Evolutionary conservation across 257 asterid species (phyloP), one percentile per base, ranked within the genome.

Genomic region (Echium plantagineum): DNA sequence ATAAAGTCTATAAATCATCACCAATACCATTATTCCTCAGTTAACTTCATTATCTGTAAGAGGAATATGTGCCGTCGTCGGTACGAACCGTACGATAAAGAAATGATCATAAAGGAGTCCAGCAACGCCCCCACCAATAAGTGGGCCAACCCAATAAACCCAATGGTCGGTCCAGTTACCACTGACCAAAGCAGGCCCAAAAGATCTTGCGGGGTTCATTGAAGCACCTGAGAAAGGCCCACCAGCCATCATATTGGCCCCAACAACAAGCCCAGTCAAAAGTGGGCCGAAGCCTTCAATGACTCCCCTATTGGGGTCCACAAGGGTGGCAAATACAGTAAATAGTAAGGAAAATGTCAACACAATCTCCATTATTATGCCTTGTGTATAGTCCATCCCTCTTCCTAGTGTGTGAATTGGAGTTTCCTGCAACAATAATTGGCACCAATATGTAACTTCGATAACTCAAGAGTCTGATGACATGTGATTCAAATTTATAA

Each of bases 71-170:
- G 95, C 42, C 68, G 82, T n/a, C n/a, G n/a, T n/a, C n/a, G n/a
- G n/a, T n/a, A n/a, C n/a, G n/a, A n/a, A n/a, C n/a, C n/a, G 67
- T 12, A 72, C 78, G 55, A 83, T 85, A 70, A 90, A 90, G 75
- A 85, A 90, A 38, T 81, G 87, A 75, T 90, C 97, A 28, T 67
- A 90, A 1, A 87, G 65, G 30, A 75, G 72, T 0, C 98, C 98
- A 10, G 98, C 95, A 52, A 87, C 81, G 19, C 94, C 98, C 60
- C 95, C 96, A 5, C 96, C 98, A 31, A 90, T 69, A 3, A 90
- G 87, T 3, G 98, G 98, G 55, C 98, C 97, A 51, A 83, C 85
- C 97, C 97, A 90, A 13, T 85, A 90, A 51, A 87, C 83, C 96
- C 96, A 90, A 16, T 90, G 98, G 30, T 90, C 88, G 12, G 94